Conservation (phyloP, 805 yeast genomes). For the Metschnikowia reukaufii region DNA sequence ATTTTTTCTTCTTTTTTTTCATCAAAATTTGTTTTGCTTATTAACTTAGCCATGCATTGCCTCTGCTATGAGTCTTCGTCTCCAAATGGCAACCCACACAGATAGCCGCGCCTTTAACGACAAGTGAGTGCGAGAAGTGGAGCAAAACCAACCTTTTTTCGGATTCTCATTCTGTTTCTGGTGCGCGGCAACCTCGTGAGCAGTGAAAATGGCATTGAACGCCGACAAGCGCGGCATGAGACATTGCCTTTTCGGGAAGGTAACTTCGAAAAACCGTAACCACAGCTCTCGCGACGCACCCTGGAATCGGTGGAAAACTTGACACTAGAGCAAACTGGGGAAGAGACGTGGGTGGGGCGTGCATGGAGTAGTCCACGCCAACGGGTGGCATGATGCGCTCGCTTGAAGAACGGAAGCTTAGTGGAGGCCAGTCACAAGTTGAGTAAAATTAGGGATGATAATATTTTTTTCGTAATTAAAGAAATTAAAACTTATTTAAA, state of each 20-base stretch:
- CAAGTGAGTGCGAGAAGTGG: constrained; percentile 13
- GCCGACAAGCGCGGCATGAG: constrained; percentile 13
- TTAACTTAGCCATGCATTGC: constrained; percentile 1
- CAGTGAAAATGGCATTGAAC: background rate
- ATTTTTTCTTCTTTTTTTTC: background rate
- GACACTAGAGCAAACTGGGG: background rate
- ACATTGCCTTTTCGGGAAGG: constrained; percentile 2
- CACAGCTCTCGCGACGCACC: background rate
- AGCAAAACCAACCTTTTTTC: background rate
- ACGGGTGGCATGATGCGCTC: background rate
- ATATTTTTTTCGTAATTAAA: too few relatives aligned
- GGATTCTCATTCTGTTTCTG: constrained; percentile 15
- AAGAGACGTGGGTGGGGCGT: background rate
- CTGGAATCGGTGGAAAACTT: background rate
- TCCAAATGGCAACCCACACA: constrained; percentile 17
- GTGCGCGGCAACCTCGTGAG: background rate
- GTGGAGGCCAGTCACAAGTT: background rate
- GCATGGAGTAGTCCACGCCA: background rate
- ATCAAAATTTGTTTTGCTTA: constrained; percentile 8
- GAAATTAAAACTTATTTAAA: too few relatives aligned
- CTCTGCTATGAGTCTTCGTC: constrained; percentile 12
- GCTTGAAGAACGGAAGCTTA: background rate
- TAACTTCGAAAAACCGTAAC: background rate
- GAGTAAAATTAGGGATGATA: background rate
- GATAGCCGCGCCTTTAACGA: constrained; percentile 19